Evolutionary conservation across 306 rosid species (phyloP), one percentile per base, ranked within the genome.

Genomic region (Canavalia ensiformis): DNA sequence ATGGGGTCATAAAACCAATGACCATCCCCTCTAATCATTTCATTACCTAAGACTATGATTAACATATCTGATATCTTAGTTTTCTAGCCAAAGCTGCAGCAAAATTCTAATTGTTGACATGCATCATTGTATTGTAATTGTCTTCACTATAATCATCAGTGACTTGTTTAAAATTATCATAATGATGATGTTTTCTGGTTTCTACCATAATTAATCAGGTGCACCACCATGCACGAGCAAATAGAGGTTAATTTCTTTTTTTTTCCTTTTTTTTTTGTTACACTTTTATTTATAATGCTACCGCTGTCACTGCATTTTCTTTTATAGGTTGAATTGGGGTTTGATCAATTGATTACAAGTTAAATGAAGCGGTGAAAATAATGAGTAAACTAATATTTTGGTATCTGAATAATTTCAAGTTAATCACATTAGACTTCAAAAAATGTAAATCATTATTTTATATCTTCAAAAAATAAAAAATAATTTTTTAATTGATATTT

Each of bases 11-110:
- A 37, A n/a, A 52, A n/a, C 6, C 57, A 37, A 37, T 37, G 41
- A 37, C 25, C 51, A 34, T 80, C 33, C 28, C 66, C 82, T 71
- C 71, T 76, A 79, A 80, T 89, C 76, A 85, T 90, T 87, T 85
- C 39, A 68, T 71, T 55, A 60, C 37, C 46, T 70, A 46, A 28
- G 55, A 54, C 49, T 86, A 77, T 84, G 86, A 91, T 92, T 85
- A 75, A 86, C 80, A 58, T 54, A 67, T 54, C 81, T 78, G 76
- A 77, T 18, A 18, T 73, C 75, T 80, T 62, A 44, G 49, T 89
- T 85, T 58, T 75, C 62, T 81, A 52, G 78, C 73, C 72, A 74
- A 57, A 73, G 52, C n/a, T 65, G 78, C 29, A 52, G 18, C 52
- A 34, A 47, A 69, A 4, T 39, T 75, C 72, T 82, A 68, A 68